Base-by-base conservation (phyloP, 2,329 filamentous ascomycete species). In the Xylariomycetidae sp. region DNA sequence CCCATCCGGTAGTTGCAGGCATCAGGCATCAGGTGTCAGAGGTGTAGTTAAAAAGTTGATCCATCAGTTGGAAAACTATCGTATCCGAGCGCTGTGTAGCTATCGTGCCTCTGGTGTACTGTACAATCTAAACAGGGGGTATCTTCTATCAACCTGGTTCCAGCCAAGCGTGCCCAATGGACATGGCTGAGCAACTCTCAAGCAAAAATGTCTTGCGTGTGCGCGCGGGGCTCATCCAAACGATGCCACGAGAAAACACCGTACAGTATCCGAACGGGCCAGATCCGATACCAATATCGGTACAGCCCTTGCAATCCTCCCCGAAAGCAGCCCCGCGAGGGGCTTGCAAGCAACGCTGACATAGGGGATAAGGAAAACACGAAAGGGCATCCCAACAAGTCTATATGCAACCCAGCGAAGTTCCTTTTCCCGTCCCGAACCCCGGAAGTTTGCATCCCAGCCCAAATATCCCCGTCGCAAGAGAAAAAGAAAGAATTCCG, bases 111-210 rank as follows among this genome's bases (percentile, higher is more conserved):
- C 32, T 47, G 29, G 36, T 47, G 44, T 55, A 57, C 42, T 56
- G 49, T 56, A 57, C 53, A 56, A 50, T 57, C 53, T 57, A 57
- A 55, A 50, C 44, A 43, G 45, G 44, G 53, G 55, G 55, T 58
- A 58, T 58, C 50, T 49, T 54, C 54, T 57, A 56, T 55, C 49
- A 47, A 53, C 44, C 50, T 52, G 54, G 54, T 50, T 47, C 55
- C 55, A 52, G 54, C 50, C 53, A 53, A 51, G 53, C 46, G 41
- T 40, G 43, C 44, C 45, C 42, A 45, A 44, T 42, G 14, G 36
- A 46, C 37, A 37, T 47, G 48, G 49, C 49, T 50, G 42, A 46
- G 36, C 37, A 48, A 49, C 47, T 44, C 48, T 45, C 40, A 37
- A 44, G 49, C 37, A 32, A 40, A 38, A 38, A 43, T 36, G 10